Conservation (phyloP, 2,329 filamentous ascomycete genomes). For the Coleophoma eucalyptorum region DNA sequence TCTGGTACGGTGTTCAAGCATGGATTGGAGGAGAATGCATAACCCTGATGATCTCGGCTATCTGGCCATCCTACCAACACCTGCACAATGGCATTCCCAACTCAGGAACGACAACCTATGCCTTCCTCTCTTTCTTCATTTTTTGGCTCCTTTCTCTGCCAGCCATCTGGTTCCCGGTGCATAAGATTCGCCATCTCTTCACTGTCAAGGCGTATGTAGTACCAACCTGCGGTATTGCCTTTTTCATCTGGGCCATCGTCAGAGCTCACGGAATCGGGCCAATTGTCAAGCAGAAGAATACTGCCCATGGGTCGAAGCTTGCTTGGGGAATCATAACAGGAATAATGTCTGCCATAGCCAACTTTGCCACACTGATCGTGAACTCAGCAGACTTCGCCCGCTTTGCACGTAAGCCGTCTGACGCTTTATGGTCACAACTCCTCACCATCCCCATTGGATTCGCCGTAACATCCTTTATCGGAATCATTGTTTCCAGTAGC, state of each 20-base stretch:
- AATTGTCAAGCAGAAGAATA: constrained; percentile 67
- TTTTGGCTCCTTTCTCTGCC: constrained; percentile 82
- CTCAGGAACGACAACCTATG: constrained; percentile 69
- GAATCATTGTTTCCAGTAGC: constrained; percentile 73
- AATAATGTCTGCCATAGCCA: constrained; percentile 85
- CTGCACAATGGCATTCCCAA: constrained; percentile 65
- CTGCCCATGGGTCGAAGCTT: constrained; percentile 61
- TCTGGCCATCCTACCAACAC: constrained; percentile 62
- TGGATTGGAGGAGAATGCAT: constrained; percentile 86
- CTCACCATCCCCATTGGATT: constrained; percentile 70
- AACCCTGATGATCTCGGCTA: constrained; percentile 81
- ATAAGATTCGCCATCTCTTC: constrained; percentile 85
- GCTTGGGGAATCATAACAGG: constrained; percentile 82
- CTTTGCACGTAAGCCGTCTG: constrained; percentile 72
- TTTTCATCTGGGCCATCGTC: constrained; percentile 83
- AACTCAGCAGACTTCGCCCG: constrained; percentile 80
- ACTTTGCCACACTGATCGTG: constrained; percentile 84
- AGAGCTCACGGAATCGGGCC: constrained; percentile 80
- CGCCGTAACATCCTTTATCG: constrained; percentile 78
- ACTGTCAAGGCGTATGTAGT: constrained; percentile 86
- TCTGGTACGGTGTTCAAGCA: constrained; percentile 83
- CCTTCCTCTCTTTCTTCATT: constrained; percentile 79
- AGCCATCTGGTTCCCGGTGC: constrained; percentile 85
- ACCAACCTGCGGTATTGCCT: constrained; percentile 76
- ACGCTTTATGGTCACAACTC: constrained; percentile 79